A percentile compares a stretch with the other conserved stretches of the same genome.
Conservation (phyloP, 1,284 basidiomycete genomes). For the Apiotrichum sp. region DNA sequence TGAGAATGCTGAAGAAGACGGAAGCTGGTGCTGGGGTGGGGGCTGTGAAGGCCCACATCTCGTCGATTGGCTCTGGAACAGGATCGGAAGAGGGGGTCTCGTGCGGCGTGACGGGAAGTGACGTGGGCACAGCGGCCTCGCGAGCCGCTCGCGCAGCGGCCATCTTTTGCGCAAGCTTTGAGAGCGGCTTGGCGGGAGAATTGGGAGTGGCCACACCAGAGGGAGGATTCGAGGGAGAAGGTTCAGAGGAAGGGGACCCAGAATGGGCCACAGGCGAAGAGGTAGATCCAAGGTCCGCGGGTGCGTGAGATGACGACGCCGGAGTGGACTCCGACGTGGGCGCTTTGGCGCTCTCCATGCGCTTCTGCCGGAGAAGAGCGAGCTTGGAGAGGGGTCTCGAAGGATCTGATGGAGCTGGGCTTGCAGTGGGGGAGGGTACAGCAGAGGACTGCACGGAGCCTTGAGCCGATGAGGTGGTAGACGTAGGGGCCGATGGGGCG, state of each 20-base stretch:
- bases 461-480: slow-evolving; percentile 20
- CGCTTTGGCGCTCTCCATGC: not conserved
- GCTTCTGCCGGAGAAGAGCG: slow-evolving; percentile 60
- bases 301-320: no score
- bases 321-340: no score
- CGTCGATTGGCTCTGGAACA: slow-evolving; percentile 7
- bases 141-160: slow-evolving; percentile 40
- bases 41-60: slow-evolving; percentile 6
- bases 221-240: no score
- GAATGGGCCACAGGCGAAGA: no score
- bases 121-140: slow-evolving; percentile 6
- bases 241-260: slow-evolving; percentile 7
- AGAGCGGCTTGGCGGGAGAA: slow-evolving; percentile 46
- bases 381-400: slow-evolving; percentile 59
- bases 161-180: slow-evolving; percentile 54
- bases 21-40: slow-evolving; percentile 17
- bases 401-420: not conserved
- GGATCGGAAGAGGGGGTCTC: not conserved
- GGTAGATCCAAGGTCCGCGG: no score
- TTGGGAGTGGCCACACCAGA: no score
- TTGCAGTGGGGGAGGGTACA: not conserved
- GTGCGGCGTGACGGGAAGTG: not conserved
- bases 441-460: slow-evolving; percentile 13
- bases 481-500: not conserved
- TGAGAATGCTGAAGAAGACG: slow-evolving; percentile 42